phyloP scores from a whole-genome alignment of 2,329 filamentous ascomycete genomes.

The Pyrenochaeta sp. region DNA sequence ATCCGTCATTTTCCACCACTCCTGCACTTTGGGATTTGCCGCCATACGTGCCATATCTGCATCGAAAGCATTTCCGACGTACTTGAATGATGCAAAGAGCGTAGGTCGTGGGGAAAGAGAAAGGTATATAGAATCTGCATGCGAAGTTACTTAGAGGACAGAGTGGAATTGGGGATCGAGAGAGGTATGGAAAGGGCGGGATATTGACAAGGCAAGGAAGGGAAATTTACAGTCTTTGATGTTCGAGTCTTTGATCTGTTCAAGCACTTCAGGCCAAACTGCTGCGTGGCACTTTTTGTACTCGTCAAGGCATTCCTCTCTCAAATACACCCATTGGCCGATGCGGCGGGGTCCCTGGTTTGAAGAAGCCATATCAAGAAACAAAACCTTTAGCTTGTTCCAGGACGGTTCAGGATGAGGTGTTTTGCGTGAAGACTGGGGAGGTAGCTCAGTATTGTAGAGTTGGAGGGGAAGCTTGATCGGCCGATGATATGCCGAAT shows the following conservation, averaged over 20 bases:
- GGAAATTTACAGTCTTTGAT: slow-evolving; percentile 69
- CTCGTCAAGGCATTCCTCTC: slow-evolving; percentile 69
- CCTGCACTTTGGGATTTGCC: slow-evolving; percentile 74
- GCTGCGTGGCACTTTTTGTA: slow-evolving; percentile 78
- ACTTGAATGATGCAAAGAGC: slow-evolving; percentile 81
- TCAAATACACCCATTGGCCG: slow-evolving; percentile 77
- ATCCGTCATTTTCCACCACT: slow-evolving; percentile 87
- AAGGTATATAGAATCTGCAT: slow-evolving; percentile 72
- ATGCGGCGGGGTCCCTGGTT: slow-evolving; percentile 59
- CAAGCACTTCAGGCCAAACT: slow-evolving; percentile 80
- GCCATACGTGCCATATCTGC: slow-evolving; percentile 81
- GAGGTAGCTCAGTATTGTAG: not conserved
- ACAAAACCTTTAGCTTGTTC: not conserved
- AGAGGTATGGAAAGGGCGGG: too few species aligned
- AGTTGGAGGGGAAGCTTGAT: slow-evolving; percentile 1
- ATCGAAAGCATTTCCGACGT: slow-evolving; percentile 75
- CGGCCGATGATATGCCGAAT: not conserved
- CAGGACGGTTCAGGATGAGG: not conserved
- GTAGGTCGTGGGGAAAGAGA: slow-evolving; percentile 66
- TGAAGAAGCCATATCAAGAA: slow-evolving; percentile 14
- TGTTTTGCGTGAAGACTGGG: not conserved
- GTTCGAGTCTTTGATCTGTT: slow-evolving; percentile 78
- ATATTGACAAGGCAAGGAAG: too few species aligned
- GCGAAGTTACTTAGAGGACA: too few species aligned
- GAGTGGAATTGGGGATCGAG: too few species aligned